phyloP scores from a whole-genome alignment of 2,329 filamentous ascomycete species.

The Epichloe uncinata region DNA sequence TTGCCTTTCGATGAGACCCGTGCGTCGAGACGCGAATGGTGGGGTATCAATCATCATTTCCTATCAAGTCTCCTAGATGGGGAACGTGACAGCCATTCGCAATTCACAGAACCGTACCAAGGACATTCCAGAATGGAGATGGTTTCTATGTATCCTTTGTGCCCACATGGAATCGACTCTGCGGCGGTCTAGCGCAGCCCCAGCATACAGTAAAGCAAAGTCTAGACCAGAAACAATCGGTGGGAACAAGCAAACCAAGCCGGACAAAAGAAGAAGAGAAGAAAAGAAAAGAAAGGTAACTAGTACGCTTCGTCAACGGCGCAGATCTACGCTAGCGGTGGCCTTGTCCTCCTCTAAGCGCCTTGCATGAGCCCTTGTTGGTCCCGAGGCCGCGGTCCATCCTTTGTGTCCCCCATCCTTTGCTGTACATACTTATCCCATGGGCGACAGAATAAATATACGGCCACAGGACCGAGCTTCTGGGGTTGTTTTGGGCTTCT shows the following conservation, averaged over 20 bases:
- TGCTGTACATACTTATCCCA: neutral
- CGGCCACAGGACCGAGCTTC: neutral
- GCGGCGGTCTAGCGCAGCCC: neutral
- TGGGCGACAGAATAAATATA: neutral
- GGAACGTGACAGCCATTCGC: too few species aligned
- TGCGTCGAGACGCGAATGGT: too few species aligned
- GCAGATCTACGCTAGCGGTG: neutral
- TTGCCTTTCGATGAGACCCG: too few species aligned
- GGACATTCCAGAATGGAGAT: neutral
- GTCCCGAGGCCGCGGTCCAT: neutral
- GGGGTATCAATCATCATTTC: too few species aligned
- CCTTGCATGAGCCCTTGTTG: neutral
- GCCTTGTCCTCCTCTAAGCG: neutral
- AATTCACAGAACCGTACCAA: too few species aligned
- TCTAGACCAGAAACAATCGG: neutral
- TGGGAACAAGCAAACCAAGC: neutral
- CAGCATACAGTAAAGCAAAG: neutral
- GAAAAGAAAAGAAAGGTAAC: neutral
- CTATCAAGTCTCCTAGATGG: too few species aligned
- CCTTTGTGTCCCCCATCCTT: neutral
- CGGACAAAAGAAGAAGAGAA: neutral
- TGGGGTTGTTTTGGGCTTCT: neutral
- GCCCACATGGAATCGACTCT: neutral
- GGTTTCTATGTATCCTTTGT: neutral
- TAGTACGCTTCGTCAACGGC: too few species aligned